Conservation (phyloP, 2,329 filamentous ascomycete genomes). For the Colletotrichum sp. region DNA sequence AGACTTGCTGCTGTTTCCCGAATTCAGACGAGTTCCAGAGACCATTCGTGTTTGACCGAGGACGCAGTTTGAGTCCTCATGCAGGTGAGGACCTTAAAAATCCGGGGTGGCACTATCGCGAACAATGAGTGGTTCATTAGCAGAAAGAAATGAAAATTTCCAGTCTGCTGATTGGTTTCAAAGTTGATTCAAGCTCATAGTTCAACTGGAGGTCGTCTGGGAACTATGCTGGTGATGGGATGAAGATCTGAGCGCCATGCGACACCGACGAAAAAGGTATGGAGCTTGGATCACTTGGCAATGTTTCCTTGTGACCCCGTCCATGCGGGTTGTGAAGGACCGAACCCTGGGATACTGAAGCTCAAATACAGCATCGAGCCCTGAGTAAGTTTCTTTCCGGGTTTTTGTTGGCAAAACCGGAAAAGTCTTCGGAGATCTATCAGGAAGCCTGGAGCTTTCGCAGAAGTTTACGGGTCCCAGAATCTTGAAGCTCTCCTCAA, state of each 20-base stretch:
- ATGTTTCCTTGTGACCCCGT: neutral
- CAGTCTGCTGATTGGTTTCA: neutral
- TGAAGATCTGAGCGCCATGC: neutral
- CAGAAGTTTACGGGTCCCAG: neutral
- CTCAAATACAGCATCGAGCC: neutral
- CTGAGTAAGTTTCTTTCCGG: fast-evolving
- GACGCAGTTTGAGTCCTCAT: neutral
- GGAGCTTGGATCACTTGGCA: neutral
- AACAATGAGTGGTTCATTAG: neutral
- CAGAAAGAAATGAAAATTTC: neutral
- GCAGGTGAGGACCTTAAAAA: neutral
- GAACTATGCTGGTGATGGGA: neutral
- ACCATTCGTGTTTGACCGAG: neutral
- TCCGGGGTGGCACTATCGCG: neutral
- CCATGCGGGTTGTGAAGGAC: neutral
- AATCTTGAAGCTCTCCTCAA: neutral
- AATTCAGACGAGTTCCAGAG: neutral
- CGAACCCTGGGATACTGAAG: neutral
- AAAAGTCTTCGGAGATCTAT: neutral
- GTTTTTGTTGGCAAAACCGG: neutral
- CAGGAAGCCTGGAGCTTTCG: neutral
- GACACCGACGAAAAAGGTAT: neutral
- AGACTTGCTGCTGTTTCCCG: neutral
- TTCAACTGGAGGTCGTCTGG: neutral
- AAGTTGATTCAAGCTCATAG: neutral